Evolutionary conservation across 2,329 filamentous ascomycete species (phyloP).

Genomic region (Orbilia quercus): DNA sequence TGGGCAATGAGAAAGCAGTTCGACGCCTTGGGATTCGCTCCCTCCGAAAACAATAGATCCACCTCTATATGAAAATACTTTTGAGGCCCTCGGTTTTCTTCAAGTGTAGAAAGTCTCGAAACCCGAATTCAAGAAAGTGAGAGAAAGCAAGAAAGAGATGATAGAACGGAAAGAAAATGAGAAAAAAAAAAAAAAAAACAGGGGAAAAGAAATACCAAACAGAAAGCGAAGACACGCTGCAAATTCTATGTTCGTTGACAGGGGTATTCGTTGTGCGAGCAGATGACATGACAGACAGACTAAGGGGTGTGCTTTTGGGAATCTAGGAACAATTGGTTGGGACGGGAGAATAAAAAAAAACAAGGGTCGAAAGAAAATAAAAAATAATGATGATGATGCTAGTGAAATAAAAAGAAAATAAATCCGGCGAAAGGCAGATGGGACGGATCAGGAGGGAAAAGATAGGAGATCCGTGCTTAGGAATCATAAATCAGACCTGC

Average conservation of each 20-base stretch:
- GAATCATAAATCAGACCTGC: background rate
- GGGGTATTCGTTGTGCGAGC: constrained; percentile 42
- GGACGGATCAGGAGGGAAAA: background rate
- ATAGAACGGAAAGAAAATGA: constrained; percentile 18
- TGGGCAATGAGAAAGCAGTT: constrained; percentile 14
- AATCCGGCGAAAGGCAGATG: too few species aligned
- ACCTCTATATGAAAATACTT: constrained; percentile 38
- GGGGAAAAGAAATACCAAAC: constrained; percentile 35
- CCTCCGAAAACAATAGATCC: constrained; percentile 35
- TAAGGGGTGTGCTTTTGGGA: constrained; percentile 22
- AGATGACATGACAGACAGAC: constrained; percentile 23
- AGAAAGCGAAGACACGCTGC: constrained; percentile 28
- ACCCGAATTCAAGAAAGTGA: constrained; percentile 2
- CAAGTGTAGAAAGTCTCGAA: constrained; percentile 9
- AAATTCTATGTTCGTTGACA: constrained; percentile 51
- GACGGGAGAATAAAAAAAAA: background rate
- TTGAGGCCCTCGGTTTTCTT: constrained; percentile 19
- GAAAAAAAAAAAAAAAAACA: constrained; percentile 26
- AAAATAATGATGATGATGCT: constrained; percentile 7
- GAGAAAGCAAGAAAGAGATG: constrained; percentile 50
- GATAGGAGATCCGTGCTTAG: background rate
- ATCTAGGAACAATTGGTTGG: constrained; percentile 8
- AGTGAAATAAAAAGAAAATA: background rate
- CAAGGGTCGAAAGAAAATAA: constrained; percentile 14
- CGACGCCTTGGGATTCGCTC: constrained; percentile 50